Base-by-base conservation (phyloP, 805 yeast genomes). In the Metschnikowia anglica region DNA sequence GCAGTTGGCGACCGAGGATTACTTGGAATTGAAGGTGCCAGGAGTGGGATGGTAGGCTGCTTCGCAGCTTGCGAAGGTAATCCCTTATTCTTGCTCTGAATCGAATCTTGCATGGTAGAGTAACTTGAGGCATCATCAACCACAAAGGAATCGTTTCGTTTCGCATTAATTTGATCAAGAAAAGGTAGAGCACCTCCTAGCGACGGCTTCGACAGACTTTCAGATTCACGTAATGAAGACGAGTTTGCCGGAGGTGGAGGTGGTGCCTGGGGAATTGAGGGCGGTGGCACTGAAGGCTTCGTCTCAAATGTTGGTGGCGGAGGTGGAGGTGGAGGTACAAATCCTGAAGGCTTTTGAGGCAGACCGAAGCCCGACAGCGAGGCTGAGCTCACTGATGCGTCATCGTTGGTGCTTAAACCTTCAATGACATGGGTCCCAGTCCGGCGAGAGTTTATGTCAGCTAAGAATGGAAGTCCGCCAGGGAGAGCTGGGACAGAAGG, bases 121-220 rank as follows among this genome's bases (percentile, higher is more conserved):
- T 36, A 35, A 0, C 37, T 45, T 5, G 48, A 36, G 7, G 58
- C 37, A 2, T 60, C 73, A 24, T 66, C 74, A n/a, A 73, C 71
- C 27, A 70, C 76, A 53, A 65, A 64, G 19, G 68, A 51, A 13
- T 74, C 78, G 44, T 71, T 75, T 47, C 81, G 63, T 47, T 72
- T 70, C 25, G 66, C 70, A 51, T 74, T 75, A 40, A 77, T 76
- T 46, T 77, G 75, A 3, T 75, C 71, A 10, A 77, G 60, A 53
- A 76, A 76, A 3, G 81, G 80, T 13, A 75, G 54, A 1, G 75
- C 72, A 2, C 73, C 75, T 1, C 48, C 42, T 12, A 57, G 51
- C 5, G 57, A 59, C 54, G 42, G 54, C 28, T 29, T 61, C 46
- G 42, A 62, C 34, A 48, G 40, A 31, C 47, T 39, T 4, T 53